A percentile compares a stretch with the other conserved stretches of the same genome.
These are phyloP conservation scores for Carex scoparia DNA, from an alignment of 176 grass and related monocot species.

Conservation along the genomic window DNA sequence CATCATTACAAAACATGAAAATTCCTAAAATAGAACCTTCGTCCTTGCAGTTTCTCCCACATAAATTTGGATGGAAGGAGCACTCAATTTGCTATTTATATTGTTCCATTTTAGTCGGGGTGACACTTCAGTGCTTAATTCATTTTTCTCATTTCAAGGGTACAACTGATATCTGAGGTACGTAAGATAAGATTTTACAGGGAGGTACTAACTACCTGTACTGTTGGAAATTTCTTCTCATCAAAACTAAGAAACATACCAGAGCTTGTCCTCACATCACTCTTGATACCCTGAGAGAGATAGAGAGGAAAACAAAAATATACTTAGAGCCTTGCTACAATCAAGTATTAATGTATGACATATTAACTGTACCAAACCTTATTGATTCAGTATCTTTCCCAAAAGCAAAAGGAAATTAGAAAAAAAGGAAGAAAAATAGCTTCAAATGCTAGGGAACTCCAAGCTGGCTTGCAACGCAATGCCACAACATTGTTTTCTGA, in stretches of 20 bases:
- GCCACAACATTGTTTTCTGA: neutral
- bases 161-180: neutral
- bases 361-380: neutral
- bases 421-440: neutral
- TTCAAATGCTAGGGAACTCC: neutral
- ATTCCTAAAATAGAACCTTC: neutral
- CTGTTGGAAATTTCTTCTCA: conserved; percentile 60
- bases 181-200: neutral
- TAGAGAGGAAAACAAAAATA: neutral
- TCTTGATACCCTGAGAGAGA: conserved; percentile 73
- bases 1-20: neutral
- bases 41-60: neutral
- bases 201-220: conserved; percentile 51
- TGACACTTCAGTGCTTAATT: neutral
- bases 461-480: neutral
- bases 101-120: neutral
- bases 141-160: neutral
- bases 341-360: neutral
- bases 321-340: neutral
- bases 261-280: conserved; percentile 89
- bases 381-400: neutral
- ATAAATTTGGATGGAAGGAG: neutral
- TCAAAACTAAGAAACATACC: conserved; percentile 79
- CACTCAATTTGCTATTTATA: neutral
- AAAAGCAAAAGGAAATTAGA: neutral